Conservation (phyloP, 805 yeast species). For the Wickerhamomyces xylosicus region DNA sequence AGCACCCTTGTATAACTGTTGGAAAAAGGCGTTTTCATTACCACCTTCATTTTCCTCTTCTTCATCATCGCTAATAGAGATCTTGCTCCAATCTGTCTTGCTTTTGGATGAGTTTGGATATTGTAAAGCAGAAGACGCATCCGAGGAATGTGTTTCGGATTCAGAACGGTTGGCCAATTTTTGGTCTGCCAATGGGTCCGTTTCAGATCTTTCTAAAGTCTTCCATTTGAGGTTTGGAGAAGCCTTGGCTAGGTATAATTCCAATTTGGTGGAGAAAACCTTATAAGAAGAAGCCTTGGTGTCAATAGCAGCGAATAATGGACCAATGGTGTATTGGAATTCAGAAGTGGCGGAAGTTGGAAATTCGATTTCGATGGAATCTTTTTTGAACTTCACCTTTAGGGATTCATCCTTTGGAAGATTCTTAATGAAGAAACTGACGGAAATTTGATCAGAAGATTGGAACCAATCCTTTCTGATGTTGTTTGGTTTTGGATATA, state of each 20-base stretch:
- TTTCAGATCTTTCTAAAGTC: conserved; percentile 23
- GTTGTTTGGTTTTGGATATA: conserved; percentile 19
- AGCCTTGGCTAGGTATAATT: conserved; percentile 46
- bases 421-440: conserved; percentile 63
- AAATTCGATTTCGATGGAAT: conserved; percentile 33
- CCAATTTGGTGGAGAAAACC: conserved; percentile 67
- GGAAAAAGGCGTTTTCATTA: conserved; percentile 62
- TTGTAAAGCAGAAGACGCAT: neutral
- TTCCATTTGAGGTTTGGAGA: conserved; percentile 40
- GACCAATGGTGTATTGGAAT: conserved; percentile 47
- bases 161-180: neutral
- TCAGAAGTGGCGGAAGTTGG: conserved; percentile 40
- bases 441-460: conserved; percentile 39
- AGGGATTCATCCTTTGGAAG: conserved; percentile 40
- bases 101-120: conserved; percentile 62
- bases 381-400: conserved; percentile 27
- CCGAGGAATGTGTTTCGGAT: neutral
- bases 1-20: conserved; percentile 61
- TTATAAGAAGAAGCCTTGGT: conserved; percentile 32
- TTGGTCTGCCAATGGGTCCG: conserved; percentile 5
- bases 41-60: conserved; percentile 35
- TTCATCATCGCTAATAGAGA: conserved; percentile 34
- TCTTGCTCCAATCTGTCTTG: conserved; percentile 59
- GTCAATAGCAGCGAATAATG: conserved; percentile 41
- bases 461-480: conserved; percentile 70